A percentile compares a stretch with the other conserved stretches of the same genome.
Evolutionary conservation across 2,329 filamentous ascomycete genomes (phyloP).

Genomic region (Colletotrichum kahawae): DNA sequence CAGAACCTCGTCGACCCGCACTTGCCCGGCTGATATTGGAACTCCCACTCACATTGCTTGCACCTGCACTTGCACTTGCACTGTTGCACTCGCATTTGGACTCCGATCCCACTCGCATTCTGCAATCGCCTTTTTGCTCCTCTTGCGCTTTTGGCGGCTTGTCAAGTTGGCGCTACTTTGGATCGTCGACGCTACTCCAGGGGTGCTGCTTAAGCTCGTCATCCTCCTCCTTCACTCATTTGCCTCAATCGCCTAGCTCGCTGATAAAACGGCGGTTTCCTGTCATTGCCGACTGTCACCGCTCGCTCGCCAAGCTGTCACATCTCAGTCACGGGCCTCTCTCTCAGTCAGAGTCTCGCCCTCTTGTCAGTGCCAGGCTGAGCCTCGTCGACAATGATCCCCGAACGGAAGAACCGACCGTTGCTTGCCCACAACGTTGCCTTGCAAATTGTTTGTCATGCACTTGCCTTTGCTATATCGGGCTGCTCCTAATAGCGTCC

Average conservation of each 20-base stretch:
- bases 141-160: slow-evolving; percentile 8
- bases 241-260: not conserved
- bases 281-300: slow-evolving; percentile 1
- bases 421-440: not conserved
- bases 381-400: not conserved
- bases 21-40: not conserved
- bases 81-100: not conserved
- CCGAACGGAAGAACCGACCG: not conserved
- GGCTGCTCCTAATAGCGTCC: not conserved
- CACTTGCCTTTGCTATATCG: not conserved
- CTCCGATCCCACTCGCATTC: not conserved
- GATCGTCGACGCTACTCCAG: slow-evolving; percentile 9
- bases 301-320: slow-evolving; percentile 8
- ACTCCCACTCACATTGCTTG: not conserved
- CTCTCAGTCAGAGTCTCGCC: not conserved
- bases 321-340: not conserved
- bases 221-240: not conserved
- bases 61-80: not conserved
- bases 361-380: not conserved
- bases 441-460: not conserved
- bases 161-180: not conserved
- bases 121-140: not conserved
- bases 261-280: not conserved
- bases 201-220: slow-evolving; percentile 5
- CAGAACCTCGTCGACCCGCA: not conserved